Conservation (phyloP, 2,329 filamentous ascomycete species). For the Dissoconium aciculare region DNA sequence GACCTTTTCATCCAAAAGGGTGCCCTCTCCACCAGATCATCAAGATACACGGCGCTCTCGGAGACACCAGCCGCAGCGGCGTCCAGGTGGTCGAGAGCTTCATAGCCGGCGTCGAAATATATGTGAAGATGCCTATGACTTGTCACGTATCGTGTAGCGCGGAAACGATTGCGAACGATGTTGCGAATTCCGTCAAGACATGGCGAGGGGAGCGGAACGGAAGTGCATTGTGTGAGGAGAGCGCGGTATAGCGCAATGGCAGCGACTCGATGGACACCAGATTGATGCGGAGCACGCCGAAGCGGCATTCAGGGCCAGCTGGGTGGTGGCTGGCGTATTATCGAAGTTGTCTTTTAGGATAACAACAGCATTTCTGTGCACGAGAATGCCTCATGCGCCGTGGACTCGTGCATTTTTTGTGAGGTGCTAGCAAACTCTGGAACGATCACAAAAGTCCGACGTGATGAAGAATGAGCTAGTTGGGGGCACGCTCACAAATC, state of each 20-base stretch:
- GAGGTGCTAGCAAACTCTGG: too few relatives aligned
- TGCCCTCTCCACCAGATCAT: conserved; percentile 8
- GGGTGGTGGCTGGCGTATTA: too few relatives aligned
- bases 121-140: conserved; percentile 46
- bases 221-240: conserved; percentile 40
- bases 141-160: conserved; percentile 41
- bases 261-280: conserved; percentile 38
- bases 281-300: conserved; percentile 31
- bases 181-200: conserved; percentile 31
- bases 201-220: conserved; percentile 5
- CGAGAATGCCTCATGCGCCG: too few relatives aligned
- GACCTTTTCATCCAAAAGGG: neutral
- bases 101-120: conserved; percentile 54
- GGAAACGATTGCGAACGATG: conserved; percentile 48
- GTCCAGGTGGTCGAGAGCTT: conserved; percentile 33
- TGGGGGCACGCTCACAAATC: too few relatives aligned
- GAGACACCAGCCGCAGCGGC: conserved; percentile 23
- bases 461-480: too few relatives aligned
- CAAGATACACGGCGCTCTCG: conserved; percentile 17
- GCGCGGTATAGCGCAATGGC: conserved; percentile 59
- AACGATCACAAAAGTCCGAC: too few relatives aligned
- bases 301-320: too few relatives aligned
- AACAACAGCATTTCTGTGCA: too few relatives aligned
- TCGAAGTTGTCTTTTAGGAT: too few relatives aligned
- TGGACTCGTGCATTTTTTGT: too few relatives aligned